Base-by-base conservation (phyloP, 2,329 filamentous ascomycete genomes). In the Dactylonectria estremocensis region DNA sequence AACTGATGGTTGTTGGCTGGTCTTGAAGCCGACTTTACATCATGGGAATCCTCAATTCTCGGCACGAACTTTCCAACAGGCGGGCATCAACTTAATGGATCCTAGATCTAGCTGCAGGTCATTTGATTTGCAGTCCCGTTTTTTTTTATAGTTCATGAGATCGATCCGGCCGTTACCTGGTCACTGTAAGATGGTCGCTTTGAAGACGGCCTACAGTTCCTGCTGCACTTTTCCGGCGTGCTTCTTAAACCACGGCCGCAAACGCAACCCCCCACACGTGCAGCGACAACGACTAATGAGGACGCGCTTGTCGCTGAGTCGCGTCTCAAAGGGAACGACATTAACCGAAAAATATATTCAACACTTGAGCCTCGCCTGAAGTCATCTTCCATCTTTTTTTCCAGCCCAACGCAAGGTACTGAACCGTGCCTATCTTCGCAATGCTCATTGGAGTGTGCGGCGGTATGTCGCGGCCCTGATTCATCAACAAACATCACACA, bases 401-500 rank as follows among this genome's bases (percentile, higher is more conserved):
- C 28, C 28, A 37, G 14, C 54, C 37, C 40, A 45, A 40, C 43
- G 9, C 22, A 37, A 48, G 49, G 20, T 53, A 33, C 28, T 31
- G 11, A 28, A 20, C 37, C 16, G 8, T 1, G 35, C 18, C 20
- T 28, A 6, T 22, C 56, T 5, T 37, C 66, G 82, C 77, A 28
- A 95, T 95, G 92, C 86, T 95, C 46, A 92, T 95, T 69, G 93
- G 92, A 62, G 87, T 95, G 67, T 95, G 92, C 76, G 92, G 92
- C 77, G 90, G 91, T 92, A 85, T 77, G 81, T 69, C 40, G 28
- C 37, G 28, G 24, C 67, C 64, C 54, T 61, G 52, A 54, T 53
- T 13, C 5, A 33, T 53, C n/a, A 45, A 13, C 49, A 48, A 53
- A 40, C 50, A 43, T 14, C 24, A 60, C 61, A 52, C 16, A 24